Base-by-base conservation (phyloP, 305 asterid genomes). In the Coffea humblotiana region DNA sequence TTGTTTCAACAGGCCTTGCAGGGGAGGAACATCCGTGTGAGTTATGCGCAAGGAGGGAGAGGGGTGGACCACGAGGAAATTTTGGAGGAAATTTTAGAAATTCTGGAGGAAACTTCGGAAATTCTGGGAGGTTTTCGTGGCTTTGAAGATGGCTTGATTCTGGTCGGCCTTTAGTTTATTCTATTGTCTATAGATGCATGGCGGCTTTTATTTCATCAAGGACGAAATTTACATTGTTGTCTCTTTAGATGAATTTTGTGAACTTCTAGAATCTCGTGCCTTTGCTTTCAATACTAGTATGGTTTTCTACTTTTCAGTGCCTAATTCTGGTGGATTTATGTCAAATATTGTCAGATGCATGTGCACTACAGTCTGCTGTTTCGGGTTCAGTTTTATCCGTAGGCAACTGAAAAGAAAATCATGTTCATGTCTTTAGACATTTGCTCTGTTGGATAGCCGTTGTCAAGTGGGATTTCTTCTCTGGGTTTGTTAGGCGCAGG, bases 1-100 rank as follows among this genome's bases (percentile, higher is more conserved):
- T 51, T 54, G 37, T 32, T 13, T 43, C 35, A 76, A 69, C 74
- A 93, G 99, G 82, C 83, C 45, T 77, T 95, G 82, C 72, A 89
- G 0, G 97, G 98, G 74, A 93, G 98, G 88, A 87, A 82, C 83
- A 92, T 93, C 75, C 94, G 97, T 10, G 99, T 93, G 29, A 90
- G 90, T 75, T 25, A 16, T 11, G 97, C 98, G 4, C 83, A 84
- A 63, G 97, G 71, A 89, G 92, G 78, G 76, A 37, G 43, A 37
- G 91, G 72, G 90, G 89, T 74, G 90, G 90, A 18, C 80, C 78
- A n/a, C 54, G 83, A 43, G 80, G 68, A 61, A 66, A 75, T 65
- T 65, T 37, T 27, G 80, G 73, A 71, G 79, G 86, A 40, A 88
- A 80, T 86, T 91, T 66, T 35, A 77, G 61, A 29, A 58, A 70